phyloP scores from a whole-genome alignment of 2,329 filamentous ascomycete genomes.

The Apiospora arundinis region DNA sequence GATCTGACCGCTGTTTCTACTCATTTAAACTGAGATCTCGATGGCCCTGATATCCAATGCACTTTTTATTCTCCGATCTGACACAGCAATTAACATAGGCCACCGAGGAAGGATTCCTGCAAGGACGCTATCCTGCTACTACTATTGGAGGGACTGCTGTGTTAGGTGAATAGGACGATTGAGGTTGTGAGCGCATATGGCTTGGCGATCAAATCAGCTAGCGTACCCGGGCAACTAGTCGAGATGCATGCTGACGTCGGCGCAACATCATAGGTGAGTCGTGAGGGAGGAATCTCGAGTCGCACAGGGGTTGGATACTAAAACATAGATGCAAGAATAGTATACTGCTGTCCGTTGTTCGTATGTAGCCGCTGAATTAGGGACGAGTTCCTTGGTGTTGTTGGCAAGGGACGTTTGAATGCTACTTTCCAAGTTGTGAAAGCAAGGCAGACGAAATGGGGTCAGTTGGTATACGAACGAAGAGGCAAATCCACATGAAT shows the following conservation, averaged over 20 bases:
- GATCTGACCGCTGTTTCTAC: background rate
- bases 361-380: background rate
- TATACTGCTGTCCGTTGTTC: background rate
- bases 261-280: constrained; percentile 34
- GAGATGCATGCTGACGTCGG: constrained; percentile 38
- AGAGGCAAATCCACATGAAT: constrained; percentile 6
- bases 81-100: background rate
- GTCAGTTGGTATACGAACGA: constrained; percentile 11
- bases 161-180: constrained; percentile 3
- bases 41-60: background rate
- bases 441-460: constrained; percentile 15
- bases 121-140: background rate
- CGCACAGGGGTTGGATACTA: background rate
- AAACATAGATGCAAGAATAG: background rate
- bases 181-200: constrained; percentile 2
- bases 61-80: background rate
- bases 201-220: constrained; percentile 26
- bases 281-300: constrained; percentile 17
- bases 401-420: background rate
- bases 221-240: constrained; percentile 20
- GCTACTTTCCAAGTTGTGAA: background rate
- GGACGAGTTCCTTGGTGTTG: background rate
- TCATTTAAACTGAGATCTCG: background rate
- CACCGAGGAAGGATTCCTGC: background rate
- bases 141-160: constrained; percentile 6